These are phyloP conservation scores for Micractinium conductrix DNA, from an alignment of 139 green algal species.

Conservation along the genomic window DNA sequence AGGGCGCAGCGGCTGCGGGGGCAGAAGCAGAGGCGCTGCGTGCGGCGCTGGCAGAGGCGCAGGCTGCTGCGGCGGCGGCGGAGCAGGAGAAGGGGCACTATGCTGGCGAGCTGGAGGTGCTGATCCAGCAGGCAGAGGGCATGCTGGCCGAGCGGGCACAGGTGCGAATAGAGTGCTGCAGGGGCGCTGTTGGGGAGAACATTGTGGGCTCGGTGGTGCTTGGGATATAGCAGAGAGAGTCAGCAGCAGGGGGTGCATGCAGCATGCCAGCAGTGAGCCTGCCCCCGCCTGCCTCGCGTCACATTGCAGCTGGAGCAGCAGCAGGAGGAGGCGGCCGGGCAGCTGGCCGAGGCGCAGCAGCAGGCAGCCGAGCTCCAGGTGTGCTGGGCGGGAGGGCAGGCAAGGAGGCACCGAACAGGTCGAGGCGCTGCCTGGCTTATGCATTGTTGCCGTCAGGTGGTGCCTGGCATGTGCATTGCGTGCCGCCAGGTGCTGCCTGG, in stretches of 20 bases:
- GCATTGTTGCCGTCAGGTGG: too few relatives aligned
- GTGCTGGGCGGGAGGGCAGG: too few relatives aligned
- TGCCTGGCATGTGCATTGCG: too few relatives aligned
- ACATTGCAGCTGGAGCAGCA: constrained; percentile 22
- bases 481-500: background rate
- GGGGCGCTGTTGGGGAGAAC: too few relatives aligned
- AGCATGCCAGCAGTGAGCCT: too few relatives aligned
- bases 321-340: background rate
- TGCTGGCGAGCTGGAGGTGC: constrained; percentile 23
- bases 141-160: constrained; percentile 17
- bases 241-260: too few relatives aligned
- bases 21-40: background rate
- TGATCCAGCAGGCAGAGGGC: constrained; percentile 35
- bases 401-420: too few relatives aligned
- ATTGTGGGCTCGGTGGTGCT: too few relatives aligned
- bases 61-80: background rate
- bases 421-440: too few relatives aligned
- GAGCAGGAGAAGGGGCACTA: constrained; percentile 28
- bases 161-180: too few relatives aligned
- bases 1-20: background rate
- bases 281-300: background rate
- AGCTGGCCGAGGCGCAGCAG: constrained; percentile 5
- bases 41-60: background rate
- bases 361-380: constrained; percentile 11
- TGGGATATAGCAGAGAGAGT: too few relatives aligned